phyloP scores from a whole-genome alignment of 805 yeast species.

The Schwanniomyces yamadae region DNA sequence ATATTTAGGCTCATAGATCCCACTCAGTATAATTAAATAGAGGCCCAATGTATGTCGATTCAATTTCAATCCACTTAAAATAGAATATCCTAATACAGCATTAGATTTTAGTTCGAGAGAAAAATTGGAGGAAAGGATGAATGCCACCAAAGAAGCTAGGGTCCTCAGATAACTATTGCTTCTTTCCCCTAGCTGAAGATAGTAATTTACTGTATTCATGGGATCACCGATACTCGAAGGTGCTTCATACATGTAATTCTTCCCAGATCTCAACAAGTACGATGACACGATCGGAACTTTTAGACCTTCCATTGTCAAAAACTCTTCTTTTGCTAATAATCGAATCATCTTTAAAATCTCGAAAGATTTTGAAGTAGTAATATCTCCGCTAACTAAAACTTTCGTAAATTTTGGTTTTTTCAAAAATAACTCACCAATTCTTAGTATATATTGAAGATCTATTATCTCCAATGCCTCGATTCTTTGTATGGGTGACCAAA shows the following conservation, averaged over 20 bases:
- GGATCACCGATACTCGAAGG: constrained; percentile 45
- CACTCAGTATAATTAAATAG: constrained; percentile 57
- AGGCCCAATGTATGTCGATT: constrained; percentile 56
- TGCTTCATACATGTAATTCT: constrained; percentile 26
- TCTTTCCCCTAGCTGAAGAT: constrained; percentile 57
- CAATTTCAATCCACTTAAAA: constrained; percentile 55
- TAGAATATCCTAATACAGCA: constrained; percentile 62
- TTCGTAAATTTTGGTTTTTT: constrained; percentile 30
- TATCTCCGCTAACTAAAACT: constrained; percentile 54
- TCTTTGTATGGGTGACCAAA: constrained; percentile 56
- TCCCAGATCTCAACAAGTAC: constrained; percentile 15
- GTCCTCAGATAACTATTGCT: constrained; percentile 31
- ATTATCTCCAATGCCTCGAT: constrained; percentile 54
- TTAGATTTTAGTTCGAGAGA: constrained; percentile 50
- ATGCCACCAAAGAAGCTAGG: constrained; percentile 47
- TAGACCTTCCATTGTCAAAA: neutral
- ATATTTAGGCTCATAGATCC: constrained; percentile 37
- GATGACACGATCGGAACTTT: constrained; percentile 42
- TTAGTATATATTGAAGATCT: constrained; percentile 32
- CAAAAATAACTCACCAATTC: constrained; percentile 27
- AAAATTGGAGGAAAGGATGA: constrained; percentile 44
- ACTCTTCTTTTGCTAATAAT: constrained; percentile 23
- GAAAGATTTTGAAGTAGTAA: constrained; percentile 16
- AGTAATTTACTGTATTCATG: constrained; percentile 51
- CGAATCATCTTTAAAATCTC: constrained; percentile 20